phyloP scores from a whole-genome alignment of 495 filamentous ascomycete species.

The Bryoglossum gracile region DNA sequence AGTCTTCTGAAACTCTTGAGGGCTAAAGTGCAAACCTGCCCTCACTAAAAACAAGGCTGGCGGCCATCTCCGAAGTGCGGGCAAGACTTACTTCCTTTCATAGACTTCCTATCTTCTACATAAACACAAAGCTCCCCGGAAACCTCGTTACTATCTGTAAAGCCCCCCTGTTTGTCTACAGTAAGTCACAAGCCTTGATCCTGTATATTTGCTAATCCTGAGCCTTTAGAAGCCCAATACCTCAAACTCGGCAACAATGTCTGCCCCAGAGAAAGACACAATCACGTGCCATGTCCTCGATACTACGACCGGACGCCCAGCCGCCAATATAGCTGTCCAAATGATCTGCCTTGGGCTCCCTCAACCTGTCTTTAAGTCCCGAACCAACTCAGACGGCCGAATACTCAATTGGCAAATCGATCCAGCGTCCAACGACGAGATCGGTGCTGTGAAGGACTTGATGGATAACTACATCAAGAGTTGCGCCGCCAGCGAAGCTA shows the following conservation, averaged over 20 bases:
- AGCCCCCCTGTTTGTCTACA: too few species aligned
- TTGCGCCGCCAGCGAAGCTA: slow-evolving; percentile 20
- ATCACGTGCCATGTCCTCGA: slow-evolving; percentile 60
- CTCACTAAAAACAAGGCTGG: slow-evolving; percentile 19
- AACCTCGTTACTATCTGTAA: neutral
- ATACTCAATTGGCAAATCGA: slow-evolving; percentile 61
- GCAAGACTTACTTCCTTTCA: neutral
- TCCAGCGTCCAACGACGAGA: slow-evolving; percentile 21
- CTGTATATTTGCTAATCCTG: too few species aligned
- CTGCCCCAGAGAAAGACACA: slow-evolving; percentile 29
- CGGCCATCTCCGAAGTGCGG: slow-evolving; percentile 20
- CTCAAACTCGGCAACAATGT: slow-evolving; percentile 6
- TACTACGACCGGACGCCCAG: slow-evolving; percentile 53
- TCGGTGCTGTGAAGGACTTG: slow-evolving; percentile 29
- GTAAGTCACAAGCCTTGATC: too few species aligned
- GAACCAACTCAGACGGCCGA: slow-evolving; percentile 81
- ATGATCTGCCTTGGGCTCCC: slow-evolving; percentile 51
- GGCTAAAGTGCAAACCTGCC: too few species aligned
- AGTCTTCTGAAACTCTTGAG: too few species aligned
- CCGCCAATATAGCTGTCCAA: slow-evolving; percentile 72
- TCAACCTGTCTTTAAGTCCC: slow-evolving; percentile 34
- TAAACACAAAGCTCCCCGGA: neutral
- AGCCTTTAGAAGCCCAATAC: too few species aligned
- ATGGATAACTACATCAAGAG: slow-evolving; percentile 25
- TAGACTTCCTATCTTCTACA: neutral